phyloP scores from a whole-genome alignment of 768 basidiomycete species.

The Terana coerulea region DNA sequence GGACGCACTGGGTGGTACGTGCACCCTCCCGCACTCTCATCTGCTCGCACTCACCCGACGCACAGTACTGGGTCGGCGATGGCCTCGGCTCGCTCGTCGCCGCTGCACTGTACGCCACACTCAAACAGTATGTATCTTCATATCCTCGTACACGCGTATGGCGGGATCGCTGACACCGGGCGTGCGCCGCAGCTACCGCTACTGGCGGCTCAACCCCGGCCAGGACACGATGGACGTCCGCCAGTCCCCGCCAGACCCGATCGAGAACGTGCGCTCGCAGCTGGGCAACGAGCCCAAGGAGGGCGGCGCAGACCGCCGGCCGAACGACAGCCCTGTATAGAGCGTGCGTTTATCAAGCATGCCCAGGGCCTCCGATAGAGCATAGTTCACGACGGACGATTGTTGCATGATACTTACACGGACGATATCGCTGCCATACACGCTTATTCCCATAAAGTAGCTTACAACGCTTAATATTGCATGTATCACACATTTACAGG shows the following conservation, averaged over 20 bases:
- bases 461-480: not conserved
- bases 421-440: no score
- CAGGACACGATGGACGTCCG: conserved; percentile 40
- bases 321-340: conserved; percentile 21
- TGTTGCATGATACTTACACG: no score
- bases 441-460: not conserved
- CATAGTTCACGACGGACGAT: no score
- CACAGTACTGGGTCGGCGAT: conserved; percentile 70
- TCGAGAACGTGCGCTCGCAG: conserved; percentile 12
- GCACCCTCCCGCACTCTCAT: not conserved
- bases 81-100: conserved; percentile 61
- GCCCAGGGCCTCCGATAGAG: no score
- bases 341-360: not conserved
- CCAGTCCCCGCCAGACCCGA: conserved; percentile 40
- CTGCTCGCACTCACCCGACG: conserved; percentile 7
- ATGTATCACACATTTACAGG: not conserved
- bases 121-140: conserved; percentile 43
- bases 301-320: not conserved
- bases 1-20: conserved; percentile 61
- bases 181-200: conserved; percentile 34
- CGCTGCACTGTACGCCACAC: conserved; percentile 49
- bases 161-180: not conserved
- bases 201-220: conserved; percentile 51
- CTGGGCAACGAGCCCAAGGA: not conserved
- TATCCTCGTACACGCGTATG: not conserved